Conservation (phyloP, 1,284 basidiomycete genomes). For the Pholiota adiposa region DNA sequence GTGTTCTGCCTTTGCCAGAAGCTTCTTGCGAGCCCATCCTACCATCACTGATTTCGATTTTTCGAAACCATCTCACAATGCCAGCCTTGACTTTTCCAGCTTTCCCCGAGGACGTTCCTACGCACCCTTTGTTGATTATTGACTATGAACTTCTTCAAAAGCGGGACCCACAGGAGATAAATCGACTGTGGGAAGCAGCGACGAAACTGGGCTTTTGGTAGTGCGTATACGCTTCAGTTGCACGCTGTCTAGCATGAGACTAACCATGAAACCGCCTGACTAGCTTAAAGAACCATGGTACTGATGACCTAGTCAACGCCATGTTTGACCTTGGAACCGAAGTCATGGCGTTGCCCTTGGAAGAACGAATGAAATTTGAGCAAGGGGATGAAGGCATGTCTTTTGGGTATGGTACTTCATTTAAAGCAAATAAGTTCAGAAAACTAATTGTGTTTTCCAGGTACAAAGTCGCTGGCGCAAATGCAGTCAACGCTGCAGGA, state of each 20-base stretch:
- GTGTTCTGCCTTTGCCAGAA: background rate
- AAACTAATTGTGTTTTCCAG: slow-evolving; percentile 33
- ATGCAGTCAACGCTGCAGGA: slow-evolving; percentile 67
- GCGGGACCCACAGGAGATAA: slow-evolving; percentile 42
- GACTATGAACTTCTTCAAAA: slow-evolving; percentile 49
- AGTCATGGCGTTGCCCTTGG: slow-evolving; percentile 59
- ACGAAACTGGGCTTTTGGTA: slow-evolving; percentile 61
- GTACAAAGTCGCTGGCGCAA: slow-evolving; percentile 67
- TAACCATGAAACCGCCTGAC: background rate
- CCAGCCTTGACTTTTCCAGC: slow-evolving; percentile 34
- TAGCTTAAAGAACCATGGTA: slow-evolving; percentile 67
- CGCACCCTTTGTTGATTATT: slow-evolving; percentile 54
- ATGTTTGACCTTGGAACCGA: slow-evolving; percentile 68
- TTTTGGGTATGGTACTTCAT: slow-evolving; percentile 51
- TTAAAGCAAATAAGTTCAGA: background rate
- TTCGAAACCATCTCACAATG: slow-evolving; percentile 12
- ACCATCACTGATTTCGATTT: background rate
- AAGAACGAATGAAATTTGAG: slow-evolving; percentile 68
- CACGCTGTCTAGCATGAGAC: background rate
- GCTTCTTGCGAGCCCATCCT: background rate
- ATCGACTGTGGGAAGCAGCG: slow-evolving; percentile 53
- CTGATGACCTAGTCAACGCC: slow-evolving; percentile 50
- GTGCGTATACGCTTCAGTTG: slow-evolving; percentile 35
- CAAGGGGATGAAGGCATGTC: slow-evolving; percentile 67
- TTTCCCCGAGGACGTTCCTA: slow-evolving; percentile 52